A percentile compares a stretch with the other conserved stretches of the same genome.
Conservation (phyloP, 108 stramenopile species). For the Cylindrotheca fusiformis region DNA sequence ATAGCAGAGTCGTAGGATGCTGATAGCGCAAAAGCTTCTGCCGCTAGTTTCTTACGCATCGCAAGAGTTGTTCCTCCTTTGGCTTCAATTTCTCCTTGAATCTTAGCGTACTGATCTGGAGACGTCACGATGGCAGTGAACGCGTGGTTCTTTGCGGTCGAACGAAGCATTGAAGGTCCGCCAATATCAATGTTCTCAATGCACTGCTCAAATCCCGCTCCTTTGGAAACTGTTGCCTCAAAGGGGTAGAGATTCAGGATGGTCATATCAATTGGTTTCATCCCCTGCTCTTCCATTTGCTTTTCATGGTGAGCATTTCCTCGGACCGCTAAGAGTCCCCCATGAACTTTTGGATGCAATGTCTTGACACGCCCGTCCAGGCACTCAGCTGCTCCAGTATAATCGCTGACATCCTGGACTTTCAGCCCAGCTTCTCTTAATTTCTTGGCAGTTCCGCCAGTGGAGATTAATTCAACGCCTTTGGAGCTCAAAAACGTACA, state of each 20-base stretch:
- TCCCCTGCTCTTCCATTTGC: constrained; percentile 87
- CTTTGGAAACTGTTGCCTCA: constrained; percentile 89
- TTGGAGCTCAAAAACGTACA: constrained; percentile 73
- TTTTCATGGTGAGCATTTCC: constrained; percentile 90
- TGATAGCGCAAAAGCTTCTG: constrained; percentile 89
- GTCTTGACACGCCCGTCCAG: constrained; percentile 99
- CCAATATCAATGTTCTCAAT: constrained; percentile 99
- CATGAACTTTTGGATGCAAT: constrained; percentile 97
- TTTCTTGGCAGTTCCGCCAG: constrained; percentile 94
- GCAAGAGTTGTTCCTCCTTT: constrained; percentile 85
- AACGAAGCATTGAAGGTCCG: constrained; percentile 98
- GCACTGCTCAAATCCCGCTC: constrained; percentile 91
- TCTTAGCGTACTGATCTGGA: constrained; percentile 85
- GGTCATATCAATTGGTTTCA: constrained; percentile 95
- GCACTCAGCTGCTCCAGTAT: constrained; percentile 93
- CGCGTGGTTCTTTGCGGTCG: constrained; percentile 97
- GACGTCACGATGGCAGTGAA: constrained; percentile 92
- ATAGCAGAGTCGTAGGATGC: constrained; percentile 94
- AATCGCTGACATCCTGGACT: constrained; percentile 90
- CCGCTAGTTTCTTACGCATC: constrained; percentile 82
- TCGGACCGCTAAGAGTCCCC: constrained; percentile 92
- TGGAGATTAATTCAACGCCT: constrained; percentile 92
- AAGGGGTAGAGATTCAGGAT: constrained; percentile 98
- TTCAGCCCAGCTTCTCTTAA: constrained; percentile 84
- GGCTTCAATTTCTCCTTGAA: constrained; percentile 70